Base-by-base conservation (phyloP, 345 rosid genomes). In the Gossypium ekmanianum region DNA sequence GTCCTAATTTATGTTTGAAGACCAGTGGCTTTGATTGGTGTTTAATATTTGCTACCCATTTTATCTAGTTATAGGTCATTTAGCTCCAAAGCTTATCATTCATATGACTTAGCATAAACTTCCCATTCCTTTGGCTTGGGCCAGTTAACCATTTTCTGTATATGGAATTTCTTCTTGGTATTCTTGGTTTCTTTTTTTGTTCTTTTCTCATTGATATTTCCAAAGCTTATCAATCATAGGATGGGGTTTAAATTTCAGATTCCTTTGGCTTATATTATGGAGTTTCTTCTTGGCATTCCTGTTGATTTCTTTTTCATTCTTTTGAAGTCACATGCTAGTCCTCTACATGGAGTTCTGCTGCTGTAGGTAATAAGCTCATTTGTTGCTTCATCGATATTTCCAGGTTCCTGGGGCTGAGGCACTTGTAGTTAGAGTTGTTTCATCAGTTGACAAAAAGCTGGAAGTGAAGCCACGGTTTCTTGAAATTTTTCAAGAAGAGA, bases 401-500 rank as follows among this genome's bases (percentile, higher is more conserved):
- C 84, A 95, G 99, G 84, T 95, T 82, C 94, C 89, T 79, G 97
- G 93, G 75, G 98, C 94, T 57, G 99, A 95, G 84, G 77, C 98
- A 68, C 98, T 95, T 79, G 99, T 91, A 63, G 57, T 95, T 68
- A 87, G 99, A 83, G 99, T 95, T 81, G 99, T 95, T 88, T 93
- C 97, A 73, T 95, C 98, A 9, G 99, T 93, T 79, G 98, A 95
- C 87, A 95, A 95, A 81, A 95, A 95, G 85, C 77, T 95, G 83
- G 99, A 95, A 84, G 99, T 95, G 81, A 95, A 95, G 84, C 93
- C 85, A 65, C 90, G 96, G 54, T 93, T 93, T 81, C 94, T 93
- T 84, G 99, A 95, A 80, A 93, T 93, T 61, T 95, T 90, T 79
- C 90, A 79, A 59, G 97, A 91, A 71, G 94, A 93, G 77, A 91